These are phyloP conservation scores for Nephromyces sp. DNA, from an alignment of 169 alveolate genomes.

Conservation along the genomic window DNA sequence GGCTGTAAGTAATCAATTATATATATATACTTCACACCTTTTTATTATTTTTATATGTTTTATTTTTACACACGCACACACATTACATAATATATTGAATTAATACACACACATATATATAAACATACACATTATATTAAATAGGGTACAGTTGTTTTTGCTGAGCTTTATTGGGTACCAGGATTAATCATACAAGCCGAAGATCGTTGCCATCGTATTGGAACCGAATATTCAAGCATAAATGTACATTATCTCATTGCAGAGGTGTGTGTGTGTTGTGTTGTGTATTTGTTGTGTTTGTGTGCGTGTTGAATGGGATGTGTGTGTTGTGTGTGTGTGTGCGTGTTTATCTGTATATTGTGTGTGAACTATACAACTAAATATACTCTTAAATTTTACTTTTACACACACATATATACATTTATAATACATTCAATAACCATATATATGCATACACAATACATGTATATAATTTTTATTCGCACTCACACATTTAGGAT, in stretches of 20 bases:
- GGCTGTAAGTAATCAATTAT: slow-evolving; percentile 66
- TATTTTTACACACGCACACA: not conserved
- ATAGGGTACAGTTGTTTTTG: slow-evolving; percentile 78
- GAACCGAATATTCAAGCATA: slow-evolving; percentile 60
- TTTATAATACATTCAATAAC: too few relatives aligned
- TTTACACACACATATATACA: too few relatives aligned
- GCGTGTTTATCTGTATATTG: not conserved
- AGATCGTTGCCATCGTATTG: slow-evolving; percentile 94
- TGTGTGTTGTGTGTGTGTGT: too few relatives aligned
- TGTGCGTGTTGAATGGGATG: too few relatives aligned
- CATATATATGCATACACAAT: too few relatives aligned
- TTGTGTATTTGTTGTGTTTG: not conserved
- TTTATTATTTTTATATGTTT: too few relatives aligned
- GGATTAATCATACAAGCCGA: slow-evolving; percentile 93
- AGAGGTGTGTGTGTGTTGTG: slow-evolving; percentile 14
- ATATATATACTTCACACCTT: too few relatives aligned
- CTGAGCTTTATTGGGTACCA: slow-evolving; percentile 96
- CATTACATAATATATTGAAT: not conserved
- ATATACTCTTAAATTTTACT: not conserved
- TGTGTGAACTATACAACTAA: not conserved
- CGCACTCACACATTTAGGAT: not conserved
- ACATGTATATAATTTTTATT: too few relatives aligned
- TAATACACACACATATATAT: not conserved
- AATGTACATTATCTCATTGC: slow-evolving; percentile 74
- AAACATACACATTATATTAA: not conserved